Evolutionary conservation across 441 rosid genomes (phyloP).

Genomic region (Biscutella laevigata): DNA sequence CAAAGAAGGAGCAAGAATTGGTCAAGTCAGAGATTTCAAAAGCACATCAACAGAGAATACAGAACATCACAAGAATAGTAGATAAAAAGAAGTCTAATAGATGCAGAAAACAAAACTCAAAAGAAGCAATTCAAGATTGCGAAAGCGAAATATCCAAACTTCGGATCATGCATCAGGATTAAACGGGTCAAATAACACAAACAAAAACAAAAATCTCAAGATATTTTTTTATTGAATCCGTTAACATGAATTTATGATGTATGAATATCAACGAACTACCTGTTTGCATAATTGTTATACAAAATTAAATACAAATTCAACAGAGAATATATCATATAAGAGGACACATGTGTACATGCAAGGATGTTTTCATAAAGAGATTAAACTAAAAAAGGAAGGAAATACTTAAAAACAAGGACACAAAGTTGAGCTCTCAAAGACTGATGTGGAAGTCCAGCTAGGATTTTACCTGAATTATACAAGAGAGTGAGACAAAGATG

Average conservation of each 20-base stretch:
- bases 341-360: conserved; percentile 3
- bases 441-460: conserved; percentile 62
- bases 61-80: background rate
- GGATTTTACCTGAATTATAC: conserved; percentile 22
- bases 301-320: background rate
- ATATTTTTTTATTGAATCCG: too few species aligned
- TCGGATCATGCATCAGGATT: background rate
- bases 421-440: conserved; percentile 34
- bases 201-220: background rate
- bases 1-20: conserved; percentile 13
- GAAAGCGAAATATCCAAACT: too few species aligned
- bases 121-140: too few species aligned
- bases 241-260: too few species aligned
- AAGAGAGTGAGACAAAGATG: conserved; percentile 12
- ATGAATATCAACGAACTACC: too few species aligned
- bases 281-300: background rate
- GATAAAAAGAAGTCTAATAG: too few species aligned
- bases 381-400: background rate
- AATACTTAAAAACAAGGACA: conserved; percentile 1
- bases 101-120: too few species aligned
- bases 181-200: background rate
- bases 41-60: background rate
- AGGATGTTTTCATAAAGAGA: background rate
- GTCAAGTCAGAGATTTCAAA: background rate
- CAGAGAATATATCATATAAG: background rate